Conservation (phyloP, 306 rosid species). For the Cucumis hystrix region DNA sequence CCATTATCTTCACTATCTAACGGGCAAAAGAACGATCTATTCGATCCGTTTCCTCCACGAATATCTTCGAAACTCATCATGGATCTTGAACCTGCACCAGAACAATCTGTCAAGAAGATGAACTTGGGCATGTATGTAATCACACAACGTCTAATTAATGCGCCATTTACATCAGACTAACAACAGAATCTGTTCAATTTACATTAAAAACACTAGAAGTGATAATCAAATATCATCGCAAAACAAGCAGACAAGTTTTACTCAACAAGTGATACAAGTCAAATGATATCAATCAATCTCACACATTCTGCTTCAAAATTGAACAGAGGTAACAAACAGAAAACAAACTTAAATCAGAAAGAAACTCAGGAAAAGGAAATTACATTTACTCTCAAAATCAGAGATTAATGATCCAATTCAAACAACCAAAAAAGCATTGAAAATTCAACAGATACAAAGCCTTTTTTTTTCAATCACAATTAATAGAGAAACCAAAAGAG, state of each 20-base stretch:
- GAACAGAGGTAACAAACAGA: neutral
- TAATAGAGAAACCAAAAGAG: neutral
- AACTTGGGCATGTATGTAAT: neutral
- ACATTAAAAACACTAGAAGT: neutral
- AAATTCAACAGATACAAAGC: neutral
- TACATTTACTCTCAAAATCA: neutral
- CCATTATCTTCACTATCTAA: conserved; percentile 41
- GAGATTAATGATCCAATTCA: neutral
- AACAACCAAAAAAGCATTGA: neutral
- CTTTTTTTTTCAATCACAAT: neutral
- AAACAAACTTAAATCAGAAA: neutral
- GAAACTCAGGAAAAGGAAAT: neutral
- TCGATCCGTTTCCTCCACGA: conserved; percentile 30
- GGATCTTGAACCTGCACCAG: conserved; percentile 44
- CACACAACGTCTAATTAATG: neutral
- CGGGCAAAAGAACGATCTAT: conserved; percentile 17
- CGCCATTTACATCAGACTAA: neutral
- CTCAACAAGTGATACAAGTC: neutral
- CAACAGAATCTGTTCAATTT: neutral
- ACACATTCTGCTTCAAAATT: neutral
- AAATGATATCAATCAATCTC: neutral
- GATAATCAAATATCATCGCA: neutral
- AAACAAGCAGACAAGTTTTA: neutral
- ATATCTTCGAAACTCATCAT: conserved; percentile 65
- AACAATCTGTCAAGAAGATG: neutral